Percentiles rank a stretch among this genome's conserved stretches.
Conservation (phyloP, 345 rosid genomes). For the Salix arbutifolia region DNA sequence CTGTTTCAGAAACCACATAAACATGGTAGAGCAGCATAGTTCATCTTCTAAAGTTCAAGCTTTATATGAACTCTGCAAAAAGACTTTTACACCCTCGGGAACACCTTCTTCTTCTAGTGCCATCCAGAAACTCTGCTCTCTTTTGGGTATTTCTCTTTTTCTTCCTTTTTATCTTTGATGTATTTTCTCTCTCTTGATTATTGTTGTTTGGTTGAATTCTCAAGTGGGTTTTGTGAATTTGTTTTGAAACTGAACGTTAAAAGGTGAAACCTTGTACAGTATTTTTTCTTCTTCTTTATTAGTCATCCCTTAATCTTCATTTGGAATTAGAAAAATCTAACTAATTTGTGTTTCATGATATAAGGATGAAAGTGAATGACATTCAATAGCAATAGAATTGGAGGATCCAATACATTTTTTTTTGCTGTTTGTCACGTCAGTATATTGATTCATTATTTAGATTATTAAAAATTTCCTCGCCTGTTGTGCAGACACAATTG, state of each 20-base stretch:
- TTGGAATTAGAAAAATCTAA: background rate
- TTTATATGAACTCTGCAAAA: constrained; percentile 62
- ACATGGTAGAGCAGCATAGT: constrained; percentile 36
- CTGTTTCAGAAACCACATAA: constrained; percentile 28
- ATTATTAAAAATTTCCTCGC: background rate
- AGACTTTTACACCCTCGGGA: constrained; percentile 49
- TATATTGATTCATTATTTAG: background rate
- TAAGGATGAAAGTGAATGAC: background rate
- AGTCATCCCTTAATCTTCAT: background rate
- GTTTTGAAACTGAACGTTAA: constrained; percentile 12
- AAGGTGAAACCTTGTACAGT: background rate
- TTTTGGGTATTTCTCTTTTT: constrained; percentile 53
- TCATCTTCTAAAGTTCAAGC: constrained; percentile 56
- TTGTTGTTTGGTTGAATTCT: constrained; percentile 12
- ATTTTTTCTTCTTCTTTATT: background rate
- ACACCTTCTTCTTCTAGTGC: constrained; percentile 44
- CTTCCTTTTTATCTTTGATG: background rate
- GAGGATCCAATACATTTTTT: background rate
- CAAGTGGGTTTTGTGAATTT: background rate
- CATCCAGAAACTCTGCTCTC: constrained; percentile 47
- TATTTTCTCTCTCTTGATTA: constrained; percentile 4
- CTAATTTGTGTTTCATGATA: too few species aligned
- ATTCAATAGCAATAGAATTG: background rate
- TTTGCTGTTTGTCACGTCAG: background rate
- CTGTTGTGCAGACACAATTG: constrained; percentile 55